These are phyloP conservation scores for Blastocystis sp. DNA, from an alignment of 352 stramenopile species.

Conservation along the genomic window DNA sequence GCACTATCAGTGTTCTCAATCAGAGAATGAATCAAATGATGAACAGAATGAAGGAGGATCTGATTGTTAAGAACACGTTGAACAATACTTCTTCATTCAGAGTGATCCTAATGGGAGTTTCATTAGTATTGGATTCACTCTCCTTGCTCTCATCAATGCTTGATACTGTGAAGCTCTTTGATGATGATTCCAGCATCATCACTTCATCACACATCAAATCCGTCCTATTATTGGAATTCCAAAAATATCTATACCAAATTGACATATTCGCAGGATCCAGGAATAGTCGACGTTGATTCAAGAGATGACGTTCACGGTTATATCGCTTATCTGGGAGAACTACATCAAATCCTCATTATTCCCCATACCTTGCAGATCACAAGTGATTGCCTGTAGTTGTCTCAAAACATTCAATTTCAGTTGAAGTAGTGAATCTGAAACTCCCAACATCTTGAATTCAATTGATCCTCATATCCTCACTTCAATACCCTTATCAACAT, in stretches of 20 bases:
- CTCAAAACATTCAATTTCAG: not conserved
- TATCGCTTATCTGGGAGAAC: not conserved
- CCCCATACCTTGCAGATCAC: not conserved
- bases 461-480: not conserved
- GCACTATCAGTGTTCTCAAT: no score
- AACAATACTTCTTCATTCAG: not conserved
- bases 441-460: not conserved
- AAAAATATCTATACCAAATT: not conserved
- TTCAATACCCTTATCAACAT: not conserved
- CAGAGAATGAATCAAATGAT: not conserved
- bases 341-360: not conserved
- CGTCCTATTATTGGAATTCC: not conserved
- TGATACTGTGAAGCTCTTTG: not conserved
- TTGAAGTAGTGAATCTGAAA: not conserved
- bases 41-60: not conserved
- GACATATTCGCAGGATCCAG: not conserved
- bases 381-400: not conserved
- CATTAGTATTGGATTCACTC: no score
- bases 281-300: not conserved
- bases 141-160: no score
- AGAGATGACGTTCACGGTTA: not conserved
- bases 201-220: conserved; percentile 21
- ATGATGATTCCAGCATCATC: not conserved
- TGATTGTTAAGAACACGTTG: not conserved
- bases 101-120: no score